Conservation (phyloP, 176 grass and related monocot genomes). For the Oryza nivara region DNA sequence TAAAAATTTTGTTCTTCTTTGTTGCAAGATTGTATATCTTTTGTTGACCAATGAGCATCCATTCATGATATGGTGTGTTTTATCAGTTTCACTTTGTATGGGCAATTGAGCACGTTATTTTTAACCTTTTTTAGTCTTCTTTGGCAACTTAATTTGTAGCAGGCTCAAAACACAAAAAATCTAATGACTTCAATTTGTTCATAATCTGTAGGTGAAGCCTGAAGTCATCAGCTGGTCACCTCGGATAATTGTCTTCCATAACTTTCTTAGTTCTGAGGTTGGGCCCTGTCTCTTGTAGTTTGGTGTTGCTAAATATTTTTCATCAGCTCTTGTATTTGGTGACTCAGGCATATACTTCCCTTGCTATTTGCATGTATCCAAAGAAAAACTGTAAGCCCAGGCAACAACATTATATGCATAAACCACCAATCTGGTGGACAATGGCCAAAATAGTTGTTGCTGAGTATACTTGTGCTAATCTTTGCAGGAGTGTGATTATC, state of each 20-base stretch:
- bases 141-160: constrained; percentile 4
- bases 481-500: constrained; percentile 88
- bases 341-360: neutral
- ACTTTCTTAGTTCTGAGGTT: constrained; percentile 78
- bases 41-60: neutral
- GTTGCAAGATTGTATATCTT: neutral
- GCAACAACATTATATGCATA: neutral
- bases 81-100: neutral
- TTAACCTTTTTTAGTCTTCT: neutral
- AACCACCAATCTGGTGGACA: neutral
- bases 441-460: neutral
- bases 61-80: neutral
- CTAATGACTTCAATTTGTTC: constrained; percentile 3
- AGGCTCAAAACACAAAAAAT: neutral
- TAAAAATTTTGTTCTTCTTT: neutral
- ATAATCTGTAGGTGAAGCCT: constrained; percentile 62
- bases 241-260: constrained; percentile 71
- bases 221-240: constrained; percentile 71
- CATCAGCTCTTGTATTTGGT: neutral
- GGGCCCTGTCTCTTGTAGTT: neutral
- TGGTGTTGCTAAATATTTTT: neutral
- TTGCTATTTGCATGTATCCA: neutral
- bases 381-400: neutral
- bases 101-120: neutral
- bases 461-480: constrained; percentile 18